Base-by-base conservation (phyloP, 768 basidiomycete species). In the Boletales sp. region DNA sequence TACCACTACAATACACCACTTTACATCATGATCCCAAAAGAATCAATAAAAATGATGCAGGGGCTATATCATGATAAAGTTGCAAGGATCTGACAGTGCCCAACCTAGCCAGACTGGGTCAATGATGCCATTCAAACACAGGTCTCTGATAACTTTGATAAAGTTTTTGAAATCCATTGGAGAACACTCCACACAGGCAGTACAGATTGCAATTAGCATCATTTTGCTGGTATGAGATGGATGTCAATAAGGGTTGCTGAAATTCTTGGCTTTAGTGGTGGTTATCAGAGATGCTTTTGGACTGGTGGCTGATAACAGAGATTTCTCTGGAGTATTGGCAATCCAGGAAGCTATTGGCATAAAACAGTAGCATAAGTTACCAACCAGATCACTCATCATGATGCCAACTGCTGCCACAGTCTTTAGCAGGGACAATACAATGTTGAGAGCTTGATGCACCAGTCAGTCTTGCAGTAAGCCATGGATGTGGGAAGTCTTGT, bases 251-350 rank as follows among this genome's bases (percentile, higher is more conserved):
- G 49, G n/a, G 36, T 71, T 59, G 2, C 68, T 63, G 50, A 72
- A 67, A 30, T 68, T 43, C 32, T 66, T 54, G 36, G 61, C 60
- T 6, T 31, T 53, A 21, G 67, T 69, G 40, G 63, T 57, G 10
- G 68, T 70, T 5, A 72, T 50, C 6, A 59, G 62, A 0, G 67
- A 73, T 1, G 61, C 63, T 43, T 65, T 69, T 2, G 55, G 59
- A 25, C 42, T 12, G 18, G 30, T 46, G 21, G 25, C 19, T 17
- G 44, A 31, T 5, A 54, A 3, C 1, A 54, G n/a, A 11, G 36
- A 17, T 21, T 38, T 33, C 15, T 54, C 53, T 4, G 45, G 49
- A 2, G 32, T 46, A 21, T 50, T 19, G 1, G 12, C n/a, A 13
- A 46, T 37, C 33, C 32, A 46, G 0, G 35, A 46, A 8, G 44